A percentile compares a stretch with the other conserved stretches of the same genome.
Conservation (phyloP, 768 basidiomycete genomes). For the Suillus weaverae region DNA sequence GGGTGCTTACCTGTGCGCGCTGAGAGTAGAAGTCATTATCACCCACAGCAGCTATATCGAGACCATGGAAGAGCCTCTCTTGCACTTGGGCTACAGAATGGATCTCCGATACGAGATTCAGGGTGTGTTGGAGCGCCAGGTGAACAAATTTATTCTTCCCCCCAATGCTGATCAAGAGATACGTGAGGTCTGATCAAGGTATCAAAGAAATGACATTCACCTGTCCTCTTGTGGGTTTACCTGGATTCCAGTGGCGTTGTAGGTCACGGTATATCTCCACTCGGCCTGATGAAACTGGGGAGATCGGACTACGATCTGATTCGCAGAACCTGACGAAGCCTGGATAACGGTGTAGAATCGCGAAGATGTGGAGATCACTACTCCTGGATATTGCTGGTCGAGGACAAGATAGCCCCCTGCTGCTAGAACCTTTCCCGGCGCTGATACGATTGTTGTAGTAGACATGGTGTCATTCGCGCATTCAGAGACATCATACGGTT, state of each 20-base stretch:
- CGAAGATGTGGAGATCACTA: slow-evolving; percentile 90
- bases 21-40: slow-evolving; percentile 99
- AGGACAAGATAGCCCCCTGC: slow-evolving; percentile 98
- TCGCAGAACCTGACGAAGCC: slow-evolving; percentile 26
- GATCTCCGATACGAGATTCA: slow-evolving; percentile 66
- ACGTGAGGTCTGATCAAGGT: slow-evolving; percentile 6
- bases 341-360: slow-evolving; percentile 86
- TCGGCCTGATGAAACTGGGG: slow-evolving; percentile 85
- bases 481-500: slow-evolving; percentile 1
- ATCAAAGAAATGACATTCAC: slow-evolving; percentile 9
- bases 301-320: slow-evolving; percentile 72
- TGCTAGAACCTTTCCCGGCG: slow-evolving; percentile 93
- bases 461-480: slow-evolving; percentile 34
- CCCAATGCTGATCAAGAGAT: slow-evolving; percentile 29
- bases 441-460: slow-evolving; percentile 71
- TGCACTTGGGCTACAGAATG: slow-evolving; percentile 44
- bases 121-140: slow-evolving; percentile 77
- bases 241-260: slow-evolving; percentile 29
- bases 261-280: slow-evolving; percentile 68
- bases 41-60: slow-evolving; percentile 82
- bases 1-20: slow-evolving; percentile 65
- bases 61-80: slow-evolving; percentile 46
- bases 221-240: slow-evolving; percentile 25
- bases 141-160: slow-evolving; percentile 91
- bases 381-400: slow-evolving; percentile 80